Evolutionary conservation across 1,284 basidiomycete genomes (phyloP), one percentile per base, ranked within the genome.

Genomic region (Melampsora abietis-canadensis): DNA sequence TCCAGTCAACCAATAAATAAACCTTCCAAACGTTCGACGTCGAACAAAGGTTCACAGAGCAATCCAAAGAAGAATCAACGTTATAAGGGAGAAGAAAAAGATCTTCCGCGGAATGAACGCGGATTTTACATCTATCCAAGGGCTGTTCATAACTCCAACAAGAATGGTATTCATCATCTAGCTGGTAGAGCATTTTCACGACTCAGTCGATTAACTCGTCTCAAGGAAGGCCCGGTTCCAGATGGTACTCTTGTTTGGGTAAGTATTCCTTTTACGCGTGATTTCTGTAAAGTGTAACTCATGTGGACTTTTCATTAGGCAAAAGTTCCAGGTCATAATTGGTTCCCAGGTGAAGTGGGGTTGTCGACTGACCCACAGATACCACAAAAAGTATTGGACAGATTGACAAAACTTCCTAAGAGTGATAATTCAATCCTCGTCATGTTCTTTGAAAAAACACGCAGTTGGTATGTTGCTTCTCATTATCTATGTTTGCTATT

Each of bases 271-370:
- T 54, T 54, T 54, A 5, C 4, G 7, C n/a, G 8, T 54, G 51
- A 27, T 21, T 54, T n/a, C 12, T 54, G n/a, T 14, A 54, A 21
- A 40, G 37, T 12, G 6, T 40, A 40, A 40, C 12, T 12, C 37
- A 8, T 40, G 37, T 40, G 37, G 4, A 10, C 10, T 8, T 40
- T 3, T 62, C 60, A 57, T 37, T 46, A 75, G 73, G 73, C 73
- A 4, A 75, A 75, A 19, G 65, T 75, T 5, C 65, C 57, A 27
- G 73, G 73, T 10, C 73, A 75, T 61, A 59, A 59, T 68, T 75
- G 73, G 73, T 75, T 75, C 27, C 73, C 73, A n/a, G 73, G 65
- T 30, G 73, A 75, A 68, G 73, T 75, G 21, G 73, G 73, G 19
- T 47, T 75, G 21, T 65, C 66, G 40, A 60, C 59, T 12, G 48